A percentile compares a stretch with the other conserved stretches of the same genome.
Evolutionary conservation across 1,284 basidiomycete species (phyloP).

Genomic region (Gomphus bonarii): DNA sequence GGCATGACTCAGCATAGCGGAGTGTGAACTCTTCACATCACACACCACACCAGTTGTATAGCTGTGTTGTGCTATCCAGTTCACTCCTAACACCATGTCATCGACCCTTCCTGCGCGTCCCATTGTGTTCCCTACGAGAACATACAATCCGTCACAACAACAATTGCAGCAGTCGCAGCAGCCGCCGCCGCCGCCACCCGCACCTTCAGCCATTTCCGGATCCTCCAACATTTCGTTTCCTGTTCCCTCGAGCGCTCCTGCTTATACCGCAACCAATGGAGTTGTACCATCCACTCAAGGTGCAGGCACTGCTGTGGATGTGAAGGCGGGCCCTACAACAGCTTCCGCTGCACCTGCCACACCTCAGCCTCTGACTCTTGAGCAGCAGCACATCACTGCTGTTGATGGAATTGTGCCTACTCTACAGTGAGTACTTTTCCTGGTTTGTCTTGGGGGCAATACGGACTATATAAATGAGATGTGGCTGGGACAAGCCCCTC

Average conservation of each 20-base stretch:
- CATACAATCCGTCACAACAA: conserved; percentile 7
- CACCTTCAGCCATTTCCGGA: conserved; percentile 1
- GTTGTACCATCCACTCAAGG: background rate
- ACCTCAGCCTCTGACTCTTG: conserved; percentile 64
- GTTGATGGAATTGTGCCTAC: conserved; percentile 94
- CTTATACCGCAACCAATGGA: background rate
- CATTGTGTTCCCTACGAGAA: conserved; percentile 9
- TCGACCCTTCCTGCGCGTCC: conserved; percentile 8
- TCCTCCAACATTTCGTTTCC: conserved; percentile 1
- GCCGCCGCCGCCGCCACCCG: background rate
- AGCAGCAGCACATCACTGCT: conserved; percentile 86
- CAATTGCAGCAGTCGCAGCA: background rate
- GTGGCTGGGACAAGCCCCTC: background rate
- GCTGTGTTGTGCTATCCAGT: background rate
- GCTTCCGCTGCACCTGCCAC: conserved; percentile 34
- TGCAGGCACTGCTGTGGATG: background rate
- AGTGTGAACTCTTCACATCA: background rate
- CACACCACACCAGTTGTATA: background rate
- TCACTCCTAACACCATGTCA: background rate
- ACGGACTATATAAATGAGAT: background rate
- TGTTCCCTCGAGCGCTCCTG: background rate
- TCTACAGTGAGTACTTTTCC: conserved; percentile 49
- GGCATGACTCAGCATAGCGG: background rate
- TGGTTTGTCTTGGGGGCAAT: background rate
- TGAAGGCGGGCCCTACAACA: conserved; percentile 23